Base-by-base conservation (phyloP, 1,284 basidiomycete species). In the Boletellus deceptivus region DNA sequence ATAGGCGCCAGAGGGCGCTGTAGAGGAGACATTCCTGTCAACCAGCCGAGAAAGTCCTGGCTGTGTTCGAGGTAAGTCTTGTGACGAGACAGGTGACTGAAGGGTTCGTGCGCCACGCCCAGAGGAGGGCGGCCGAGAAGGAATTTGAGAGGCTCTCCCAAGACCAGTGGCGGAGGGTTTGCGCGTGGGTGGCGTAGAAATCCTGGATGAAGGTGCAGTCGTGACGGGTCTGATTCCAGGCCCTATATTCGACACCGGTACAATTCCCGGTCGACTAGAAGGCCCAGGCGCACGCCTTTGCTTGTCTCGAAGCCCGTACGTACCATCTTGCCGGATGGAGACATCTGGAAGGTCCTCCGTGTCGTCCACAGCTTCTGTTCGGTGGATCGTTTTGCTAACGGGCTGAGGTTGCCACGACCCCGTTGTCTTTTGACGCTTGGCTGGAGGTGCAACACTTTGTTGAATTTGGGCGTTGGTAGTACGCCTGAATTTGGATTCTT, bases 321-420 rank as follows among this genome's bases (percentile, higher is more conserved):
- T 66, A 13, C 75, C 74, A 43, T 72, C 70, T 13, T 60, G 57
- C 34, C 70, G 64, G 14, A 83, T 59, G 10, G 80, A 78, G 48
- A 86, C 75, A 56, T 85, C 83, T 20, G 83, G 83, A 22, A 86
- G 65, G 51, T 79, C 72, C 8, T 81, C 76, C 46, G 71, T 66
- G 42, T 78, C 75, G 46, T 75, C 70, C 36, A 62, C 52, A 18
- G 64, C 58, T 27, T 56, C 56, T 20, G 49, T 67, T 17, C 50
- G 59, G 18, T 46, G 39, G 41, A 55, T 11, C 13, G 55, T 29
- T 44, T 22, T 54, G 25, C 25, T 36, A 13, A 36, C 31, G 8
- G 55, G 11, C 11, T 53, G 58, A 33, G 54, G 49, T 10, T 49
- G 52, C 59, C 71, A 74, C 72, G 75, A 46, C 24, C 44, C 53